These are phyloP conservation scores for Vitis hybrid DNA, from an alignment of 177 flowering plant species.

Conservation along the genomic window DNA sequence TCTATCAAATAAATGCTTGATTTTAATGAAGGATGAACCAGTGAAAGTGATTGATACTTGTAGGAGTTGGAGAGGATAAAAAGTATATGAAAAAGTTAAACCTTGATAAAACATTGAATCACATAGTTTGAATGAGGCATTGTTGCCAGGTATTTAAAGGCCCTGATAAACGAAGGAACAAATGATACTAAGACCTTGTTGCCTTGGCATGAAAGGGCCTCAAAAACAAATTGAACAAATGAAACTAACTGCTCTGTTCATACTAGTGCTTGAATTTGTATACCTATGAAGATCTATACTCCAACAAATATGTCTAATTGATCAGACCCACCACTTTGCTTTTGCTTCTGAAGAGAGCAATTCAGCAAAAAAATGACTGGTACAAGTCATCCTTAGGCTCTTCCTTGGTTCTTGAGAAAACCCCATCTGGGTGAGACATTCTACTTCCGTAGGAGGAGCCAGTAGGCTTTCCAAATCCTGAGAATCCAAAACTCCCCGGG, in stretches of 20 bases:
- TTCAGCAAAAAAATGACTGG: too few species aligned
- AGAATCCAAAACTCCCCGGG: slow-evolving; percentile 28
- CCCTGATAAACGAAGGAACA: slow-evolving; percentile 5
- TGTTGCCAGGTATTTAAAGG: background rate
- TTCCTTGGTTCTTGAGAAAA: slow-evolving; percentile 34
- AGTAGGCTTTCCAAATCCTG: slow-evolving; percentile 28
- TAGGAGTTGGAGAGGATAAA: too few species aligned
- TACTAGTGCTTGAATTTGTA: background rate
- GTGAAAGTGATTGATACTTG: too few species aligned
- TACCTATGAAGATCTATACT: background rate
- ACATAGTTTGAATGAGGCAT: background rate
- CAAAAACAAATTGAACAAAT: background rate
- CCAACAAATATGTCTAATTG: slow-evolving; percentile 12
- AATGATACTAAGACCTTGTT: background rate
- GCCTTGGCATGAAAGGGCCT: too few species aligned
- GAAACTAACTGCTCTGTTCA: background rate
- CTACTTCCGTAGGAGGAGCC: slow-evolving; percentile 26
- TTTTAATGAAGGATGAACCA: too few species aligned
- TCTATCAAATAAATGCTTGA: too few species aligned
- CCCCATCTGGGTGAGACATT: slow-evolving; percentile 18
- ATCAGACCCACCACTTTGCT: too few species aligned
- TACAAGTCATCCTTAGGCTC: slow-evolving; percentile 30
- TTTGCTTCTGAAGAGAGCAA: too few species aligned
- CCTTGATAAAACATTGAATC: too few species aligned
- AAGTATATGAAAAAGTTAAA: too few species aligned